These are phyloP conservation scores for Polychytrium aggregatum DNA, from an alignment of 192 early-diverging fungal genomes.

Conservation along the genomic window DNA sequence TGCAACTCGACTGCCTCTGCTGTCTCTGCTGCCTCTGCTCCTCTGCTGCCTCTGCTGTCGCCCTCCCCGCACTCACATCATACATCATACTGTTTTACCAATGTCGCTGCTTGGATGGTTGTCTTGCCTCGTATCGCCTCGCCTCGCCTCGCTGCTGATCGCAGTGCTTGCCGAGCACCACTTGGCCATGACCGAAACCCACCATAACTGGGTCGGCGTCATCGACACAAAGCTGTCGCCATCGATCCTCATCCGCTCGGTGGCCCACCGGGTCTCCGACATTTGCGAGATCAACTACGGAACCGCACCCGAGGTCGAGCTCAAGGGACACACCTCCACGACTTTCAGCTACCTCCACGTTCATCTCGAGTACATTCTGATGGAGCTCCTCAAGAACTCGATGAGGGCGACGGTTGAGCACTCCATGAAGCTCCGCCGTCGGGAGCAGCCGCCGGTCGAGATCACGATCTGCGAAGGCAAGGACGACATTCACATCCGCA, in stretches of 20 bases:
- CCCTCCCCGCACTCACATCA: too few species aligned
- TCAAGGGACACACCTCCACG: constrained; percentile 59
- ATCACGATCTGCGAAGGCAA: constrained; percentile 71
- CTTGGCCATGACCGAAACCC: constrained; percentile 56
- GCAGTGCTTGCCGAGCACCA: constrained; percentile 84
- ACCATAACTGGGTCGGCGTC: constrained; percentile 63
- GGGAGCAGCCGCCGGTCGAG: constrained; percentile 65
- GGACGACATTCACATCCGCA: constrained; percentile 70
- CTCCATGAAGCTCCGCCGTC: constrained; percentile 10
- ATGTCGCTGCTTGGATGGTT: too few species aligned
- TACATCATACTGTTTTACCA: background rate
- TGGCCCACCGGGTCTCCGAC: constrained; percentile 63
- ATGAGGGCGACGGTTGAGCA: constrained; percentile 66
- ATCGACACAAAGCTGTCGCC: constrained; percentile 71
- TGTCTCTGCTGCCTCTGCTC: too few species aligned
- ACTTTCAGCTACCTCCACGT: constrained; percentile 74
- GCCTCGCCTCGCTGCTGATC: background rate
- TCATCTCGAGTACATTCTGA: constrained; percentile 88
- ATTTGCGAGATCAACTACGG: constrained; percentile 91
- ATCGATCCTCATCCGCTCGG: constrained; percentile 49
- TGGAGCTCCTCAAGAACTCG: constrained; percentile 84
- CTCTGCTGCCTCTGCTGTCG: background rate
- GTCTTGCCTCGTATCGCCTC: too few species aligned
- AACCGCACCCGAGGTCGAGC: constrained; percentile 53
- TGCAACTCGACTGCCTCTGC: too few species aligned